Base-by-base conservation (phyloP, 106 monocot genomes). In the Dioscorea dumetorum region DNA sequence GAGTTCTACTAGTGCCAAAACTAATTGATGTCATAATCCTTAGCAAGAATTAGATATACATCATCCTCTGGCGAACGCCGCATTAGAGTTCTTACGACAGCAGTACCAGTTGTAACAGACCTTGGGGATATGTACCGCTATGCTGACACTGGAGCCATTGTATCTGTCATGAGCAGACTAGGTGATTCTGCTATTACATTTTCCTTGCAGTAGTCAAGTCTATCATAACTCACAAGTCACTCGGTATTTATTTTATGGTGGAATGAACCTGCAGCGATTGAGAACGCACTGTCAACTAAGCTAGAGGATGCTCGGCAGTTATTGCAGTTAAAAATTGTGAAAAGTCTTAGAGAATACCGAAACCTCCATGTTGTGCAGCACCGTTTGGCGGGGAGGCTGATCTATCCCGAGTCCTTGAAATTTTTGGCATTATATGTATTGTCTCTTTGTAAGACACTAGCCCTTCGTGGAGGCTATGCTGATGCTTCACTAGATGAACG, bases 61-160 rank as follows among this genome's bases (percentile, higher is more conserved):
- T 93, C 99, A 17, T 99, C 93, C 60, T 87, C 87, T 22, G 99
- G 99, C 66, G 99, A 99, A 77, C 90, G 99, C 65, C 78, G 92
- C 34, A 99, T 99, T 49, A 89, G 93, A 76, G 90, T 93, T 52
- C 92, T 85, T 66, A 99, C 99, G 56, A 73, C 93, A 72, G 99
- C 93, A 31, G 99, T 85, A 58, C 99, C 90, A 66, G 99, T 99
- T 19, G 99, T 99, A 35, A 64, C 84, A 35, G 93, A 99, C 73
- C 87, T 99, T 62, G 67, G 78, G 70, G 99, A 93, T 73, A 93
- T 93, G 93, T 99, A 99, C 56, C 99, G 99, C 63, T 87, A 83
- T 48, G 99, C 99, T 63, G 90, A 99, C 72, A 75, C 83, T 66
- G 93, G 99, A 8, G 92, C 93, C 63, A 82, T 87, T 67, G 64